These are phyloP conservation scores for Citrus reticulata DNA, from an alignment of 345 rosid species.

Conservation along the genomic window DNA sequence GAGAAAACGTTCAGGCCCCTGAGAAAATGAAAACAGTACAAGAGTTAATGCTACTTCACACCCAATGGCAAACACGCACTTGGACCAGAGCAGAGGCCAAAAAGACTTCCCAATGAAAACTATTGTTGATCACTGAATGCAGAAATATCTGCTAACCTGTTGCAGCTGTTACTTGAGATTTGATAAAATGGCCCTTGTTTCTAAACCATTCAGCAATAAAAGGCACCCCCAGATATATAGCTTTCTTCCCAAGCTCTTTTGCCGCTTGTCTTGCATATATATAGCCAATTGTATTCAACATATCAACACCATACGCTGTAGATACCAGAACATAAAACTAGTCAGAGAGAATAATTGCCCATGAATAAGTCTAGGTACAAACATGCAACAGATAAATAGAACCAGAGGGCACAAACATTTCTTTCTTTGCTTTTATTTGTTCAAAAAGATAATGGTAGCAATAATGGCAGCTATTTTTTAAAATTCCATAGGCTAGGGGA, in stretches of 20 bases:
- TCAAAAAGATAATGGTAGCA: background rate
- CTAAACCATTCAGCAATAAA: slow-evolving; percentile 98
- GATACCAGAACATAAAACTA: slow-evolving; percentile 10
- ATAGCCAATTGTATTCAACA: slow-evolving; percentile 93
- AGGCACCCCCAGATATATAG: slow-evolving; percentile 78
- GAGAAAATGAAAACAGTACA: background rate
- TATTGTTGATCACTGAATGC: slow-evolving; percentile 7
- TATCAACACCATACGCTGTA: slow-evolving; percentile 92
- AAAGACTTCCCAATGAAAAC: background rate
- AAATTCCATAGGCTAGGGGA: background rate
- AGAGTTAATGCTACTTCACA: background rate
- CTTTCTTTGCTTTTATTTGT: background rate
- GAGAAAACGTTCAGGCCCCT: background rate
- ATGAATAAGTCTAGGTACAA: background rate
- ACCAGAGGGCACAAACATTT: slow-evolving; percentile 9
- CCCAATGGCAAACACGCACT: background rate
- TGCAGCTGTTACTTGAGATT: slow-evolving; percentile 98
- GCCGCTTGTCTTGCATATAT: slow-evolving; percentile 93
- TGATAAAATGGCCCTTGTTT: slow-evolving; percentile 87
- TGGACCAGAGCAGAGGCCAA: slow-evolving; percentile 6
- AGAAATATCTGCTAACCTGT: slow-evolving; percentile 58
- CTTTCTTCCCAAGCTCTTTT: slow-evolving; percentile 95
- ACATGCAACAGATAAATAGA: slow-evolving; percentile 4
- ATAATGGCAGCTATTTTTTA: background rate
- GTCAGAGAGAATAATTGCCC: slow-evolving; percentile 4